phyloP scores from a whole-genome alignment of 192 early-diverging fungal species.

The Entomortierella lignicola region DNA sequence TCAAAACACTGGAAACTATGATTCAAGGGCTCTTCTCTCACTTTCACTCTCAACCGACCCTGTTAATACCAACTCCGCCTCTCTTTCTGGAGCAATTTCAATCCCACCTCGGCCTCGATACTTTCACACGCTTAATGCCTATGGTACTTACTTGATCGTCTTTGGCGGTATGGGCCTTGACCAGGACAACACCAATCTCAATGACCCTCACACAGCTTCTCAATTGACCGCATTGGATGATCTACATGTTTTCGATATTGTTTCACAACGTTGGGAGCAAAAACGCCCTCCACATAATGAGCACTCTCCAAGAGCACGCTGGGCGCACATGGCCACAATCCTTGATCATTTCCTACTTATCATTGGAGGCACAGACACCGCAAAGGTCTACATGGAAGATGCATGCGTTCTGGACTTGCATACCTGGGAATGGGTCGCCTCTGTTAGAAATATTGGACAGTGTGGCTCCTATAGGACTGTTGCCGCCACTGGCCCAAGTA shows the following conservation, averaged over 20 bases:
- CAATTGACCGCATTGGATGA: constrained; percentile 38
- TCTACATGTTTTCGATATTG: constrained; percentile 42
- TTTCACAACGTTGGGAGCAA: constrained; percentile 45
- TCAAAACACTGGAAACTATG: constrained; percentile 1
- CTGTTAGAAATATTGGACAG: constrained; percentile 40
- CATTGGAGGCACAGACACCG: constrained; percentile 49
- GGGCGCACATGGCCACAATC: constrained; percentile 46
- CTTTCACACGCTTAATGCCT: constrained; percentile 50
- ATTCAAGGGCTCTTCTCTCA: constrained; percentile 31
- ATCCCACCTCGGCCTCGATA: constrained; percentile 36
- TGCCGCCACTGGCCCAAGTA: constrained; percentile 37
- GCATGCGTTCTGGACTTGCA: constrained; percentile 46
- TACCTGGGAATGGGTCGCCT: constrained; percentile 54
- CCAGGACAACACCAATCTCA: not conserved
- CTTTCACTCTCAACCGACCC: constrained; percentile 51
- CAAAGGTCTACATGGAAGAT: constrained; percentile 43
- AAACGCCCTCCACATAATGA: constrained; percentile 30
- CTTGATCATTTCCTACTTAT: constrained; percentile 39
- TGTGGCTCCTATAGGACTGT: constrained; percentile 50
- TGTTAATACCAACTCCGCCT: constrained; percentile 38
- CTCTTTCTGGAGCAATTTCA: constrained; percentile 38
- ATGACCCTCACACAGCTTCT: too few relatives aligned
- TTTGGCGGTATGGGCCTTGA: constrained; percentile 43
- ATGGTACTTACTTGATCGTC: constrained; percentile 40
- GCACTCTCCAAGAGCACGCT: constrained; percentile 43